A percentile compares a stretch with the other conserved stretches of the same genome.
Conservation (phyloP, 257 asterid genomes). For the Solanum dulcamara region DNA sequence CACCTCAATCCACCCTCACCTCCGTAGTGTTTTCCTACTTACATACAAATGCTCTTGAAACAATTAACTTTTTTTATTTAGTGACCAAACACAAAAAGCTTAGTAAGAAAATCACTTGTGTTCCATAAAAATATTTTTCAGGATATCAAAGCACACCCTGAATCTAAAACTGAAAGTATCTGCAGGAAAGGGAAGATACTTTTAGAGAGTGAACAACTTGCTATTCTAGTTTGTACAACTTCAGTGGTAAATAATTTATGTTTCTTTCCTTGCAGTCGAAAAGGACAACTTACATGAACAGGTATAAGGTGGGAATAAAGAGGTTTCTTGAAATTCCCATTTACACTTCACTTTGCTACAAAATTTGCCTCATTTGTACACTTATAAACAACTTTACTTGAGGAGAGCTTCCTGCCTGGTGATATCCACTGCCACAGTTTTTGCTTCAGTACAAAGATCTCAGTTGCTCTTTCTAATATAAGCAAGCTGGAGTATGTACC, state of each 20-base stretch:
- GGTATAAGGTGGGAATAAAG: neutral
- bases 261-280: neutral
- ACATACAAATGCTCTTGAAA: neutral
- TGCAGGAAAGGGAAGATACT: neutral
- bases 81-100: neutral
- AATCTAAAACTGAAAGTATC: neutral
- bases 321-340: neutral
- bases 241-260: neutral
- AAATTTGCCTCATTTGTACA: neutral
- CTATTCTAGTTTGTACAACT: neutral
- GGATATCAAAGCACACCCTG: neutral
- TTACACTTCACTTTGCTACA: neutral
- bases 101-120: neutral
- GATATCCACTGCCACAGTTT: neutral
- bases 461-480: neutral
- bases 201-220: neutral
- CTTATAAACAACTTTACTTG: neutral
- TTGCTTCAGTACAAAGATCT: neutral
- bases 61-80: neutral
- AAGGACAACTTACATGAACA: neutral
- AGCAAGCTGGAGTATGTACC: neutral
- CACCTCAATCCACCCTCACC: neutral
- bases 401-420: neutral
- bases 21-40: neutral
- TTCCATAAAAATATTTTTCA: neutral